Base-by-base conservation (phyloP, 78 protist species). In the Dictyostelium purpureum region DNA sequence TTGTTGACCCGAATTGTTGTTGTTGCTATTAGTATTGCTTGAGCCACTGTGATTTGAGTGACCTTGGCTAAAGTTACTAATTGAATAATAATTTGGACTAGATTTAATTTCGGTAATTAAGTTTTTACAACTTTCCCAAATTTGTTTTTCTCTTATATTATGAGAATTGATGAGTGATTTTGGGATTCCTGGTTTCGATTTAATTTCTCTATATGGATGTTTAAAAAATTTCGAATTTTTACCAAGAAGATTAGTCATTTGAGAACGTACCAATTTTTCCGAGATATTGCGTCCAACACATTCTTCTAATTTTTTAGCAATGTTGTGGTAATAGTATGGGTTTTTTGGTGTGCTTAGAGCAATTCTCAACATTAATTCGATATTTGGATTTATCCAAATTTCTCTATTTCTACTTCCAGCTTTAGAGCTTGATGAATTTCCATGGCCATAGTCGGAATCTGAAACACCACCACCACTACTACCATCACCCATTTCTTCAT, bases 41-140 rank as follows among this genome's bases (percentile, higher is more conserved):
- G 6, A n/a, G 9, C 14, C 10, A 26, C 19, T 28, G 16, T 2
- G 28, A 28, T 61, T 26, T 33, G 71, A 33, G 18, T 21, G n/a
- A 31, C 42, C 42, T n/a, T n/a, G n/a, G n/a, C n/a, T n/a, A n/a
- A n/a, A n/a, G n/a, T n/a, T n/a, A 63, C 71, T 37, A 63, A 63
- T 63, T 63, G 71, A 63, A 63, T 63, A 63, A 63, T 63, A 63
- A 33, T 63, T 63, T 33, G 71, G 71, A 16, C 42, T 31, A 10
- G 71, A 63, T 63, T 63, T 63, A 63, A 63, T 63, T 63, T 63
- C 71, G 71, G 71, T 63, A 33, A 63, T 63, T 63, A 63, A 63
- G 33, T 33, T 63, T 63, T 63, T 63, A 63, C 71, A 63, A 63
- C 71, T 63, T 33, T 63, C 71, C 71, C 71, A 63, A 33, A 63